Evolutionary conservation across 331 rosid species (phyloP), one percentile per base, ranked within the genome.

Genomic region (Spiraea crenata): DNA sequence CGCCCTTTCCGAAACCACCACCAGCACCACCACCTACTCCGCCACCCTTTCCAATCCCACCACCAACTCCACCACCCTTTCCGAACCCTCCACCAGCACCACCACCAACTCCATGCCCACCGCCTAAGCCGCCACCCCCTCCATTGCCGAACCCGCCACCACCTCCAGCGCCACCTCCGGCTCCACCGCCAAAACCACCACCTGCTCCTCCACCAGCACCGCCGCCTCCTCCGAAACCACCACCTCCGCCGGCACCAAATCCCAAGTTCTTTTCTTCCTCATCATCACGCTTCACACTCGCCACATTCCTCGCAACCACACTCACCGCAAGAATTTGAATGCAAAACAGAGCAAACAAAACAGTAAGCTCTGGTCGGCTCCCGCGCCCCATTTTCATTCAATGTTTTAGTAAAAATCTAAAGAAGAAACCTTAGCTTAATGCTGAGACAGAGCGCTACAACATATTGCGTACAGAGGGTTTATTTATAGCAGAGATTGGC

Each of bases 301-400:
- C 31, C 31, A 25, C 88, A 76, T 84, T 67, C 75, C 90, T 86
- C 2, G 93, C 97, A 76, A 64, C 74, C 83, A 87, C 96, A 80
- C 71, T 81, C 79, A 37, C 81, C 37, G 75, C 85, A 72, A 88
- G 54, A 65, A 69, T 80, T 60, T 87, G 79, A 51, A 76, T 76
- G 72, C 89, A 88, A 4, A 93, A 51, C 76, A 90, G 47, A 25
- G 31, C 31, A 25, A 25, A 25, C 31, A 25, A 2, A 1, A 66
- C 83, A 5, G 73, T 25, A 25, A 25, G 31, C 31, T 25, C 31
- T 25, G 31, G 55, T 41, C 80, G 74, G 1, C 31, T 25, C 31
- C 31, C 31, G n/a, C 72, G 12, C 9, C 37, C 81, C 93, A 91
- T 86, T 44, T 56, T 61, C n/a, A 13, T 19, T 6, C 39, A 63